Percentiles rank a stretch among this genome's conserved stretches.
phyloP scores from a whole-genome alignment of 164 flowering plant genomes.

The Magnolia kwangsiensis region DNA sequence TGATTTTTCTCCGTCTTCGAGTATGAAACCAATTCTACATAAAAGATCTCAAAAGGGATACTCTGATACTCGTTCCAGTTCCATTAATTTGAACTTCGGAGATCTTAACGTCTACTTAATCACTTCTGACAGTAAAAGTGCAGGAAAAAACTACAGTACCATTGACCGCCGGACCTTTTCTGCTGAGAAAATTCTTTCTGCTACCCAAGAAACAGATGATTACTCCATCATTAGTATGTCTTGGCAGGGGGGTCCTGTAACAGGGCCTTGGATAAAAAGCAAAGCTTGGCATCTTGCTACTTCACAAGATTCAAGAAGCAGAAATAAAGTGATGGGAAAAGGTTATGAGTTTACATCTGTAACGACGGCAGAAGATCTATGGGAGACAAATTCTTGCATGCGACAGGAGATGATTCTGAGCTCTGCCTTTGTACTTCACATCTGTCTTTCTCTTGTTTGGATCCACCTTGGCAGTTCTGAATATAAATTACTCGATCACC shows the following conservation, averaged over 20 bases:
- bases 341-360: constrained; percentile 70
- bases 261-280: constrained; percentile 65
- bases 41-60: constrained; percentile 21
- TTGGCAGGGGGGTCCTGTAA: constrained; percentile 69
- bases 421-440: constrained; percentile 54
- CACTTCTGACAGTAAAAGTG: constrained; percentile 21
- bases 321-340: constrained; percentile 38
- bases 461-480: constrained; percentile 42
- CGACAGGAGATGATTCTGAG: constrained; percentile 67
- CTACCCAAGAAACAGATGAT: constrained; percentile 24
- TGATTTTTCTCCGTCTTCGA: constrained; percentile 48
- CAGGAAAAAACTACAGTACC: constrained; percentile 11
- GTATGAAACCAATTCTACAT: constrained; percentile 24
- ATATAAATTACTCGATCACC: constrained; percentile 36
- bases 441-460: constrained; percentile 37
- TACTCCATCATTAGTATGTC: constrained; percentile 50
- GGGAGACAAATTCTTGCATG: constrained; percentile 35
- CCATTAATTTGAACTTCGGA: constrained; percentile 55
- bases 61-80: constrained; percentile 32
- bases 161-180: constrained; percentile 25
- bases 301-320: constrained; percentile 37
- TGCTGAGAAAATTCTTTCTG: constrained; percentile 46
- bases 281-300: constrained; percentile 62
- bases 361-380: constrained; percentile 42
- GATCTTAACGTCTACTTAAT: constrained; percentile 48